Percentiles rank a stretch among this genome's conserved stretches.
These are phyloP conservation scores for Wickerhamia fluorescens DNA, from an alignment of 805 yeast genomes.

Conservation along the genomic window DNA sequence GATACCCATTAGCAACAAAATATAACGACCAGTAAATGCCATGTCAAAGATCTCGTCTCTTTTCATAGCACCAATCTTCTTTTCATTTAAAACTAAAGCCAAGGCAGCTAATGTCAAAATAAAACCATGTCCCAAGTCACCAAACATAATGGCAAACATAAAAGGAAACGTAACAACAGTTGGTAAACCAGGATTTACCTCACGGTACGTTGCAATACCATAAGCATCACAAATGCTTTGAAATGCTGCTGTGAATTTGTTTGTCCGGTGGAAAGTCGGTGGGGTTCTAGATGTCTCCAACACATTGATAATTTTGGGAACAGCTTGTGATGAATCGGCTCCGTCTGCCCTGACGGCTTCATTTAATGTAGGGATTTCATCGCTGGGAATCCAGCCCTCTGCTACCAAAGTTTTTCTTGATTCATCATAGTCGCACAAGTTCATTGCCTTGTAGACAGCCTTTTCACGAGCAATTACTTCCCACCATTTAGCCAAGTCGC, in stretches of 20 bases:
- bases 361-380: constrained; percentile 62
- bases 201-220: constrained; percentile 69
- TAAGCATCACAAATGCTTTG: constrained; percentile 72
- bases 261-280: constrained; percentile 64
- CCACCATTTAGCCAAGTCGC: constrained; percentile 71
- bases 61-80: constrained; percentile 41
- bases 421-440: constrained; percentile 73
- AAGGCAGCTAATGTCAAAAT: constrained; percentile 51
- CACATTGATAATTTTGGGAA: constrained; percentile 47
- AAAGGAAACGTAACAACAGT: constrained; percentile 73
- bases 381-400: constrained; percentile 94
- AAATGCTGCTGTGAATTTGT: constrained; percentile 62
- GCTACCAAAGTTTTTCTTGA: constrained; percentile 82
- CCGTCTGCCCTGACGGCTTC: constrained; percentile 59
- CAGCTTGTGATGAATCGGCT: constrained; percentile 44
- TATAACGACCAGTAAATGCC: constrained; percentile 69
- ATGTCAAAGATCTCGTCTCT: constrained; percentile 72
- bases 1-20: constrained; percentile 60
- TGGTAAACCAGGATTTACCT: constrained; percentile 70
- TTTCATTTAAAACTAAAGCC: constrained; percentile 49
- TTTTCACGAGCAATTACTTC: constrained; percentile 59
- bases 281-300: constrained; percentile 61
- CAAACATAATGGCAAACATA: constrained; percentile 81
- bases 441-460: constrained; percentile 71
- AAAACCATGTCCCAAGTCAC: constrained; percentile 76